Conservation (phyloP, 306 rosid genomes). For the Cucumis melo region DNA sequence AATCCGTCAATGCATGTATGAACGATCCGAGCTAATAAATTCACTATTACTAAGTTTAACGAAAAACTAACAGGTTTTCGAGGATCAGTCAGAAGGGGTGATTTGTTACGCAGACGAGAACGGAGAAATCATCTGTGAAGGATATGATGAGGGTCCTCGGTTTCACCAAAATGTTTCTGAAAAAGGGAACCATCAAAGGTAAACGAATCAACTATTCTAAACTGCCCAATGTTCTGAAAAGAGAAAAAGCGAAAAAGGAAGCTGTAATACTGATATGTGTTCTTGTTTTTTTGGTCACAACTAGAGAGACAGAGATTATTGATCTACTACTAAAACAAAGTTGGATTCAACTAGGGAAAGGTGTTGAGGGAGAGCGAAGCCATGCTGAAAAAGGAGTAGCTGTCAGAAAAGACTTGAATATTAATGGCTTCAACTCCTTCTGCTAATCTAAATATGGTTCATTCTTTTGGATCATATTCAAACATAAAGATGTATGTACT, state of each 20-base stretch:
- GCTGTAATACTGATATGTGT: neutral
- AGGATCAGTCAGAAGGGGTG: slow-evolving; percentile 12
- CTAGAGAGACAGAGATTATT: slow-evolving; percentile 8
- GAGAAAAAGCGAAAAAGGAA: no score
- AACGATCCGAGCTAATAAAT: neutral
- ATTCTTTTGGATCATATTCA: neutral
- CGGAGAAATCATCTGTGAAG: slow-evolving; percentile 13
- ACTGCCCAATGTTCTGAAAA: neutral
- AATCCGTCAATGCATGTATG: neutral
- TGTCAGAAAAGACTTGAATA: slow-evolving; percentile 40
- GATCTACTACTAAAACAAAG: slow-evolving; percentile 13
- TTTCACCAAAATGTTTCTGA: neutral
- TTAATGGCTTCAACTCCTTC: slow-evolving; percentile 36
- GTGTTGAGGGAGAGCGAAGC: neutral
- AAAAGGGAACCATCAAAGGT: slow-evolving; percentile 6
- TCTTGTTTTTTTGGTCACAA: neutral
- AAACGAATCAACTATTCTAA: neutral
- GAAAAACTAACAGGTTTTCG: neutral
- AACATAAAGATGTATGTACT: neutral
- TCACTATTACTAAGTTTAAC: neutral
- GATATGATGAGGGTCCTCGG: slow-evolving; percentile 18
- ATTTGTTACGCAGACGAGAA: slow-evolving; percentile 8
- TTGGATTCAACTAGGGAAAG: slow-evolving; percentile 5
- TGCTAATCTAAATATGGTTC: neutral
- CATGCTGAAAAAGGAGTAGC: slow-evolving; percentile 22